Evolutionary conservation across 805 yeast species (phyloP).

Genomic region (Wickerhamiella sorbophila): DNA sequence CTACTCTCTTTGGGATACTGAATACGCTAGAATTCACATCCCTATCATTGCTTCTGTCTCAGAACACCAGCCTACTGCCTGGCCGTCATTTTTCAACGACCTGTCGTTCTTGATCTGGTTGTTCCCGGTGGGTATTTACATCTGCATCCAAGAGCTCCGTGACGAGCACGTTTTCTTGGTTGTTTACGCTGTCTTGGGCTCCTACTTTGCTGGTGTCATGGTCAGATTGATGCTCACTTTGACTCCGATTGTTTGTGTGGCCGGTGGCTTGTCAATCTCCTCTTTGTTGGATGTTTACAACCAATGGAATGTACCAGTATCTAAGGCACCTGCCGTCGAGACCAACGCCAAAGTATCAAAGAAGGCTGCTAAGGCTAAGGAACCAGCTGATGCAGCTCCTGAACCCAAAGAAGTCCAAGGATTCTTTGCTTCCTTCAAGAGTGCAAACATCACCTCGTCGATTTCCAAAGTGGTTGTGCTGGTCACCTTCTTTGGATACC

Average conservation of each 20-base stretch:
- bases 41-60: conserved; percentile 98
- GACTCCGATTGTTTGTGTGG: conserved; percentile 91
- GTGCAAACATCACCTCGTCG: conserved; percentile 16
- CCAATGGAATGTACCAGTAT: conserved; percentile 32
- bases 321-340: conserved; percentile 1
- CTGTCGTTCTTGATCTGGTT: conserved; percentile 88
- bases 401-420: conserved; percentile 4
- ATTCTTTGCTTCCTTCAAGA: conserved; percentile 16
- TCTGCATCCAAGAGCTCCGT: conserved; percentile 74
- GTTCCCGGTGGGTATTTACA: conserved; percentile 93
- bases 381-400: conserved; percentile 4
- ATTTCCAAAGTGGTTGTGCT: conserved; percentile 50
- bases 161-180: conserved; percentile 90
- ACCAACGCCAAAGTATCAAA: not conserved
- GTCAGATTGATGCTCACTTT: conserved; percentile 92
- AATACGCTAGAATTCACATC: conserved; percentile 92
- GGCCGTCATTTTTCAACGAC: conserved; percentile 97
- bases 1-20: conserved; percentile 96
- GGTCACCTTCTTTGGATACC: conserved; percentile 55
- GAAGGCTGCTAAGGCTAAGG: conserved; percentile 5
- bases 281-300: conserved; percentile 71
- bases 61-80: conserved; percentile 99
- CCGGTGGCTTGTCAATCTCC: conserved; percentile 80
- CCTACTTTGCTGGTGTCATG: conserved; percentile 98
- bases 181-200: conserved; percentile 82